These are phyloP conservation scores for Candida verbasci DNA, from an alignment of 805 yeast species.

Conservation along the genomic window DNA sequence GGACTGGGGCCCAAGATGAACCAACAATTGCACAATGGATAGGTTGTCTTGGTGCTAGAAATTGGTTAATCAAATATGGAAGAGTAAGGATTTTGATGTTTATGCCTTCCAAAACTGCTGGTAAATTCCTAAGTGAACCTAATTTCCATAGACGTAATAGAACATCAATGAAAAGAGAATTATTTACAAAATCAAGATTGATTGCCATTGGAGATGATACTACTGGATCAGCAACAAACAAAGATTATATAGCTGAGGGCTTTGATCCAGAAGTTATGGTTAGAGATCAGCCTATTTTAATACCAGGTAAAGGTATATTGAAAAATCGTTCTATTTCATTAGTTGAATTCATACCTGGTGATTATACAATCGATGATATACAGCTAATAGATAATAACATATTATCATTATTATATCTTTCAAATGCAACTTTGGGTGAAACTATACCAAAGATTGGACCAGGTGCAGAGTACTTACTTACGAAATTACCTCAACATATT, in stretches of 20 bases:
- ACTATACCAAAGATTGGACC: constrained; percentile 58
- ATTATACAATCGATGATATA: constrained; percentile 25
- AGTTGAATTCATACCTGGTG: constrained; percentile 47
- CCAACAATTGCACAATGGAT: constrained; percentile 72
- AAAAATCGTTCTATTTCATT: constrained; percentile 43
- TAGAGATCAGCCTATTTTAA: constrained; percentile 32
- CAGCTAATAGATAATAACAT: constrained; percentile 21
- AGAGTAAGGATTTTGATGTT: constrained; percentile 71
- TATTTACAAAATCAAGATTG: constrained; percentile 55
- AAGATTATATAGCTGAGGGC: constrained; percentile 21
- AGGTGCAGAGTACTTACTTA: constrained; percentile 59
- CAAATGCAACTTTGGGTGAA: constrained; percentile 1
- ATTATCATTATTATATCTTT: constrained; percentile 2
- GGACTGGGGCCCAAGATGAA: constrained; percentile 54
- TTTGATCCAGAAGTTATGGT: constrained; percentile 34
- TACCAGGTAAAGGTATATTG: constrained; percentile 23
- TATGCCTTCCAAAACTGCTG: constrained; percentile 52
- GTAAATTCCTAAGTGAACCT: constrained; percentile 52
- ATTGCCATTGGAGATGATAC: constrained; percentile 41
- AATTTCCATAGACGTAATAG: constrained; percentile 53
- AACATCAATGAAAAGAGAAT: constrained; percentile 58
- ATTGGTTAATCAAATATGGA: constrained; percentile 72
- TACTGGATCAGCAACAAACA: constrained; percentile 2
- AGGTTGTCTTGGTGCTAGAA: constrained; percentile 59
- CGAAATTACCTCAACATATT: constrained; percentile 25